Evolutionary conservation across 2,329 filamentous ascomycete genomes (phyloP).

Genomic region (Cordyceps pruinosa): DNA sequence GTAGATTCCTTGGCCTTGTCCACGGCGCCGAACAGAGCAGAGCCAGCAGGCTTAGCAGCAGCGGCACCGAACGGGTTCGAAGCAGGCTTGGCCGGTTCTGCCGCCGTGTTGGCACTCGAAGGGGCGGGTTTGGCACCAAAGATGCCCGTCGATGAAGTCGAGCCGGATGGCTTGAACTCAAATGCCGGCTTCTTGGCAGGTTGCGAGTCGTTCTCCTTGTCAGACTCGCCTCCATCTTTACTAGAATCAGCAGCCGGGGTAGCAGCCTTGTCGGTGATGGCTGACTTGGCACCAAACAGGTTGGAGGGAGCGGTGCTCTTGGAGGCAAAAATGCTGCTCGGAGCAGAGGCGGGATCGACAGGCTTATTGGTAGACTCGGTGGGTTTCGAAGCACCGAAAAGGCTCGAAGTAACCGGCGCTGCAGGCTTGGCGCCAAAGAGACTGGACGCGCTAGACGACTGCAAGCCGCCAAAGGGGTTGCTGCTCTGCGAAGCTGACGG

Average conservation of each 20-base stretch:
- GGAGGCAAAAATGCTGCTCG: conserved; percentile 29
- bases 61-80: conserved; percentile 20
- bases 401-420: background rate
- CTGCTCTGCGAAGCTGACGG: conserved; percentile 24
- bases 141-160: conserved; percentile 14
- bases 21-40: conserved; percentile 11
- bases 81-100: conserved; percentile 22
- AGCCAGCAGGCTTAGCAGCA: conserved; percentile 20
- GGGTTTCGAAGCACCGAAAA: background rate
- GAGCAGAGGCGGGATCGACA: conserved; percentile 17
- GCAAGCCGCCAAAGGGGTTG: conserved; percentile 25
- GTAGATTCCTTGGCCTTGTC: conserved; percentile 26
- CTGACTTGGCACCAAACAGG: conserved; percentile 30
- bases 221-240: conserved; percentile 34
- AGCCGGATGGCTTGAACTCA: conserved; percentile 26
- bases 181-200: conserved; percentile 27
- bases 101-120: conserved; percentile 22
- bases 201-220: conserved; percentile 38
- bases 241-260: conserved; percentile 21
- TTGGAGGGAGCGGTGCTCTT: conserved; percentile 30
- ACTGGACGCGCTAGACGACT: conserved; percentile 12
- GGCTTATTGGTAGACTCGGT: conserved; percentile 11
- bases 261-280: conserved; percentile 18
- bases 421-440: conserved; percentile 14
- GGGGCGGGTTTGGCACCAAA: conserved; percentile 28